Conservation (phyloP, 1,139 yeast species). For the Pichia sp. region DNA sequence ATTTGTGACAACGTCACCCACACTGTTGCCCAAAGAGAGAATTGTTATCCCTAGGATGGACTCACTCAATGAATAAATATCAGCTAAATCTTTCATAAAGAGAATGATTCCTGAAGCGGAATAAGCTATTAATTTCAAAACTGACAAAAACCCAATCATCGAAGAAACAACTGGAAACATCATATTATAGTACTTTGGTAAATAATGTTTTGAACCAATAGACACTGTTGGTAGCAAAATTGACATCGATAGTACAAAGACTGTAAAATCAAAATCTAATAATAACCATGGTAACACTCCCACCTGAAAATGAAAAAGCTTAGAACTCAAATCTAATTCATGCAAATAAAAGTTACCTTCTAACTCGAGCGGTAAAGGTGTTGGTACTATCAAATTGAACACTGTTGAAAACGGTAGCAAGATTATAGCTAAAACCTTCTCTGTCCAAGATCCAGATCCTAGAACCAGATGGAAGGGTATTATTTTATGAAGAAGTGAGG, state of each 20-base stretch:
- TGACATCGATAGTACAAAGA: conserved; percentile 1
- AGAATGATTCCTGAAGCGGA: conserved; percentile 23
- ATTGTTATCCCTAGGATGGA: conserved; percentile 38
- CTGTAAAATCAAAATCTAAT: conserved; percentile 9
- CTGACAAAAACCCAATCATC: conserved; percentile 21
- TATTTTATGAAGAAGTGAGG: conserved; percentile 12
- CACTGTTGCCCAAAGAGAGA: conserved; percentile 47
- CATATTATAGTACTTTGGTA: conserved; percentile 5
- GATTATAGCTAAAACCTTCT: conserved; percentile 15
- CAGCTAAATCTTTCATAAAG: conserved; percentile 22
- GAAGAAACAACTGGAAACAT: conserved; percentile 10
- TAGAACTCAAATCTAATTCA: conserved; percentile 12
- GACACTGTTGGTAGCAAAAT: conserved; percentile 1
- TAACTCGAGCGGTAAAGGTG: conserved; percentile 16
- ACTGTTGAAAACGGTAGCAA: conserved; percentile 19
- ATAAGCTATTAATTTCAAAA: conserved; percentile 21
- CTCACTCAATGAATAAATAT: conserved; percentile 23
- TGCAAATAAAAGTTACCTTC: conserved; percentile 8
- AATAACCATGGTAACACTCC: conserved; percentile 15
- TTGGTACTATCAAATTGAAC: conserved; percentile 21
- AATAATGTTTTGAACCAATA: conserved; percentile 5
- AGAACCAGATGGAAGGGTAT: conserved; percentile 17
- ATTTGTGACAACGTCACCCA: conserved; percentile 49
- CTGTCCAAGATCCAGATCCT: conserved; percentile 8
- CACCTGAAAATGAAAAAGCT: conserved; percentile 19